These are phyloP conservation scores for Leccinum subatratum DNA, from an alignment of 1,284 basidiomycete species.

Conservation along the genomic window DNA sequence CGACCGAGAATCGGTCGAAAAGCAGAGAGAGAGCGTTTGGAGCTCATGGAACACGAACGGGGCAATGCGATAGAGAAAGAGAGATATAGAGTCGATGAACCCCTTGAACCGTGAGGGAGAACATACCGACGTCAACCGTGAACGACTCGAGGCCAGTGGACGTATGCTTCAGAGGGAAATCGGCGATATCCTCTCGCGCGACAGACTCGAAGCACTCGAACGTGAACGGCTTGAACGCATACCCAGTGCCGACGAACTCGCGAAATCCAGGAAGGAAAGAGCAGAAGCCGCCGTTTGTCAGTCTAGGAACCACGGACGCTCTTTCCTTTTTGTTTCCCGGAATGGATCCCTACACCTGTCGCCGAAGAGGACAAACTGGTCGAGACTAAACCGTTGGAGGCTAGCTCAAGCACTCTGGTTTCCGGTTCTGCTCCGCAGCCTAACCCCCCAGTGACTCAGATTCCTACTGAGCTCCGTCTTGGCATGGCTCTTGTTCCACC, in stretches of 20 bases:
- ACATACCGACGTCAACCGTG: slow-evolving; percentile 24
- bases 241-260: slow-evolving; percentile 32
- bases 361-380: slow-evolving; percentile 16
- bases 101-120: slow-evolving; percentile 22
- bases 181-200: slow-evolving; percentile 29
- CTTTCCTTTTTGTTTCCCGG: slow-evolving; percentile 48
- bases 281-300: slow-evolving; percentile 36
- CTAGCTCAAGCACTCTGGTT: slow-evolving; percentile 12
- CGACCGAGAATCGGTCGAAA: slow-evolving; percentile 23
- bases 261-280: slow-evolving; percentile 31
- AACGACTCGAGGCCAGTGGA: slow-evolving; percentile 28
- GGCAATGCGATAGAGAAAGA: slow-evolving; percentile 19
- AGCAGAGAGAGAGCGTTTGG: slow-evolving; percentile 24
- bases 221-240: slow-evolving; percentile 32
- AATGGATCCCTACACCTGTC: slow-evolving; percentile 30
- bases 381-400: slow-evolving; percentile 12
- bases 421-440: slow-evolving; percentile 7
- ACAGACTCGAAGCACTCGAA: slow-evolving; percentile 29
- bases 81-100: slow-evolving; percentile 20
- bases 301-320: slow-evolving; percentile 60
- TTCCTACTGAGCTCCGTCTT: slow-evolving; percentile 48
- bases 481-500: slow-evolving; percentile 60
- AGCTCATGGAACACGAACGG: slow-evolving; percentile 25
- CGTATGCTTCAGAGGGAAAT: slow-evolving; percentile 29
- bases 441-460: slow-evolving; percentile 16